phyloP scores from a whole-genome alignment of 345 rosid genomes.

The Balakata baccata region DNA sequence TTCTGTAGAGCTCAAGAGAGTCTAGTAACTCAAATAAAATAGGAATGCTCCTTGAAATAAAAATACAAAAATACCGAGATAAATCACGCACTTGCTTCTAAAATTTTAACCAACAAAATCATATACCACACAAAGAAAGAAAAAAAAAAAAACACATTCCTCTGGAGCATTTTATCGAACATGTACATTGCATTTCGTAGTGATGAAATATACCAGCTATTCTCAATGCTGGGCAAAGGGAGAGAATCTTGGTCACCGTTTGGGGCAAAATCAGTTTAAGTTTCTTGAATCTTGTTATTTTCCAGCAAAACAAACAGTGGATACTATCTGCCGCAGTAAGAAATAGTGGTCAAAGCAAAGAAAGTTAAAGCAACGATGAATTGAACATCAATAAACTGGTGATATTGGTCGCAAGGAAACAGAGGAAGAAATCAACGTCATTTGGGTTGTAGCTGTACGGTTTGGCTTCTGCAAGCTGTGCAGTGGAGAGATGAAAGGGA shows the following conservation, averaged over 20 bases:
- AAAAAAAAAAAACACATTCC: neutral
- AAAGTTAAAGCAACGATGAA: no score
- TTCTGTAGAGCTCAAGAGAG: no score
- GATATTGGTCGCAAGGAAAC: no score
- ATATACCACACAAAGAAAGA: neutral
- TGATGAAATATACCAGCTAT: neutral
- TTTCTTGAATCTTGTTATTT: neutral
- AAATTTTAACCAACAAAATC: neutral
- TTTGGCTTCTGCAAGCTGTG: no score
- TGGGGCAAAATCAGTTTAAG: neutral
- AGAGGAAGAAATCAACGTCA: no score
- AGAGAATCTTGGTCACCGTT: neutral
- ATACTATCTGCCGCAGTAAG: no score
- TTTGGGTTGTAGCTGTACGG: no score
- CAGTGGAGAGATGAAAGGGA: no score
- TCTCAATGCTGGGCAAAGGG: neutral
- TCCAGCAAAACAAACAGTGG: no score
- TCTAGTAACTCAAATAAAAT: neutral
- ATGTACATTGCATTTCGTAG: neutral
- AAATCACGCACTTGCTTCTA: neutral
- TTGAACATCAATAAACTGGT: no score
- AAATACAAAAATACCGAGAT: neutral
- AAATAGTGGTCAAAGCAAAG: no score
- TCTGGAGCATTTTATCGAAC: conserved; percentile 23
- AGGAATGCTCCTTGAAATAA: neutral